phyloP scores from a whole-genome alignment of 1,284 basidiomycete genomes.

The Pseudozyma sp. region DNA sequence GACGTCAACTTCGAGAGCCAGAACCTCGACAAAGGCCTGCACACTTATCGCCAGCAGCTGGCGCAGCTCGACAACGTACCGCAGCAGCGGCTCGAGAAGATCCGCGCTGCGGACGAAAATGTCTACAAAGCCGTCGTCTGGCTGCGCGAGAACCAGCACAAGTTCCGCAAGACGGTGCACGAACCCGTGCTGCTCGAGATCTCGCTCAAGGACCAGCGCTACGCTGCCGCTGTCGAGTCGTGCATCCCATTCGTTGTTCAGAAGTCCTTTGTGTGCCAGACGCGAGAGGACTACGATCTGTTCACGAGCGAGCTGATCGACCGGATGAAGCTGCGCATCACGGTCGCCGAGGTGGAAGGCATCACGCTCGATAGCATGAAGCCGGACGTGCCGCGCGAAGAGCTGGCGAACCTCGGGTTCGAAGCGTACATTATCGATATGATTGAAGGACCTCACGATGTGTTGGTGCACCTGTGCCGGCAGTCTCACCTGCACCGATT shows the following conservation, averaged over 20 bases:
- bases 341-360: constrained; percentile 64
- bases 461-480: constrained; percentile 69
- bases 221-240: constrained; percentile 80
- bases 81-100: constrained; percentile 52
- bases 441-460: constrained; percentile 70
- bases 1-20: constrained; percentile 39
- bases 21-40: constrained; percentile 19
- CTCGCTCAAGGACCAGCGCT: constrained; percentile 76
- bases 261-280: constrained; percentile 89
- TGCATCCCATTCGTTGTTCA: constrained; percentile 73
- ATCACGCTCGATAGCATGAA: constrained; percentile 31
- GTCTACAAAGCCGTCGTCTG: constrained; percentile 79
- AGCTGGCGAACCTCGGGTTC: constrained; percentile 79
- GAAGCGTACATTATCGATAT: constrained; percentile 86
- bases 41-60: constrained; percentile 34
- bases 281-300: constrained; percentile 80
- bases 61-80: constrained; percentile 55
- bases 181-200: constrained; percentile 82
- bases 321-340: constrained; percentile 70
- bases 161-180: constrained; percentile 83
- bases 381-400: constrained; percentile 43
- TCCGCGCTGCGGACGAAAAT: constrained; percentile 73
- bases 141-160: constrained; percentile 77
- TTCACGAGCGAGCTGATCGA: constrained; percentile 74
- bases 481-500: constrained; percentile 58